phyloP scores from a whole-genome alignment of 2,329 filamentous ascomycete genomes.

The Stylonectria norvegica region DNA sequence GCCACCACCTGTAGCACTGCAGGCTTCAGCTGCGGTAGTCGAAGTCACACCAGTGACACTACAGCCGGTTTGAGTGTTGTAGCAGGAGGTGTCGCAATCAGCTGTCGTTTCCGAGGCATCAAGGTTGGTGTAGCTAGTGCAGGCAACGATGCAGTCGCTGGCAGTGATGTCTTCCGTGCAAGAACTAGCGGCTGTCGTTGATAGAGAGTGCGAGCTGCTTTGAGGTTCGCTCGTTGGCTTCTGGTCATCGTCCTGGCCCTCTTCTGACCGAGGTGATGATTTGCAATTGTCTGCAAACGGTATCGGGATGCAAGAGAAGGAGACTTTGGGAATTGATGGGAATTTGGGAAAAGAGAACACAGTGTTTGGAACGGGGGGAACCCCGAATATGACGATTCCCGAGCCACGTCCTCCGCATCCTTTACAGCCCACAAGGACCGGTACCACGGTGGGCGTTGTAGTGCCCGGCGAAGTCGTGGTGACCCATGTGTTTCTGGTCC shows the following conservation, averaged over 20 bases:
- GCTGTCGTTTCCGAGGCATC: neutral
- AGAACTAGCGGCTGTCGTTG: no score
- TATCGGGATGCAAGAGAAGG: conserved; percentile 12
- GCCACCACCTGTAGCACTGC: conserved; percentile 1
- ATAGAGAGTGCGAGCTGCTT: neutral
- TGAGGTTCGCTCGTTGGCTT: neutral
- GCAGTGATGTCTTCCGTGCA: conserved; percentile 13
- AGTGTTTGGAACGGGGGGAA: conserved; percentile 1
- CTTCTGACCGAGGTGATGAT: neutral
- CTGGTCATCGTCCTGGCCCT: neutral
- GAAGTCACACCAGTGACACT: conserved; percentile 6
- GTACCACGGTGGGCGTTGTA: conserved; percentile 9
- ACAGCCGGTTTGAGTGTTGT: conserved; percentile 12
- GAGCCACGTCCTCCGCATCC: conserved; percentile 7
- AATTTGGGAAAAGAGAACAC: conserved; percentile 10
- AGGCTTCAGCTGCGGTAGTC: conserved; percentile 6
- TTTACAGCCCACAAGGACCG: conserved; percentile 11
- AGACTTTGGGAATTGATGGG: conserved; percentile 10
- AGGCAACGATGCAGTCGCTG: conserved; percentile 15
- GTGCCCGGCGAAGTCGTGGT: no score
- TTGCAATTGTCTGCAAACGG: conserved; percentile 1
- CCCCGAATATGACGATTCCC: conserved; percentile 13
- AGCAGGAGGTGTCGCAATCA: conserved; percentile 12
- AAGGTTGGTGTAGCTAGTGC: conserved; percentile 12
- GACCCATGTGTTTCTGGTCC: no score